A percentile compares a stretch with the other conserved stretches of the same genome.
Evolutionary conservation across 495 filamentous ascomycete species (phyloP).

Genomic region (Podospora anserina): DNA sequence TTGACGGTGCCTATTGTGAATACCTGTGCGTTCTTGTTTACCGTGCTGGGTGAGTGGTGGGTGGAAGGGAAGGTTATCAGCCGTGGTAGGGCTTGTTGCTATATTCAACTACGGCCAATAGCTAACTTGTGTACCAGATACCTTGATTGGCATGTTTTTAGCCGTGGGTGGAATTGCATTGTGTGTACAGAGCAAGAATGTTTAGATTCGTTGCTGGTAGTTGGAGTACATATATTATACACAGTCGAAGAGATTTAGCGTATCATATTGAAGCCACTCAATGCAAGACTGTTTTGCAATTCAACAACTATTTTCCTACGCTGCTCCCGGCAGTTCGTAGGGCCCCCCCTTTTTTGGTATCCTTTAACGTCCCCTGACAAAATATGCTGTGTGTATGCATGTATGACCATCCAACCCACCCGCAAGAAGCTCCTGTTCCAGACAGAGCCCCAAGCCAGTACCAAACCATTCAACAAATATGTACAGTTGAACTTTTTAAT

Average conservation of each 20-base stretch:
- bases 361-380: background rate
- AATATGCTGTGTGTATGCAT: background rate
- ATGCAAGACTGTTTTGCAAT: background rate
- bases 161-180: slow-evolving; percentile 19
- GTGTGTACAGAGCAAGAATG: slow-evolving; percentile 25
- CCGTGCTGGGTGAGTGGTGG: slow-evolving; percentile 92
- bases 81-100: slow-evolving; percentile 49
- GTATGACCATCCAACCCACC: background rate
- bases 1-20: slow-evolving; percentile 94
- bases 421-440: background rate
- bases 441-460: background rate
- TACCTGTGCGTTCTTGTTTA: slow-evolving; percentile 90
- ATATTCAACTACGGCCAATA: background rate
- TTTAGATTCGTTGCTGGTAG: background rate
- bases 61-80: slow-evolving; percentile 86
- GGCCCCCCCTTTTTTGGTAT: background rate
- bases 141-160: slow-evolving; percentile 14
- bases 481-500: slow-evolving; percentile 1
- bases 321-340: background rate
- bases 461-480: background rate
- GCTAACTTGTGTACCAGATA: slow-evolving; percentile 16
- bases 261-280: background rate
- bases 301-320: background rate
- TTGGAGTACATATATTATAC: background rate
- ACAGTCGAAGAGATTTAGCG: background rate